phyloP scores from a whole-genome alignment of 306 rosid genomes.

The Prunus armeniaca region DNA sequence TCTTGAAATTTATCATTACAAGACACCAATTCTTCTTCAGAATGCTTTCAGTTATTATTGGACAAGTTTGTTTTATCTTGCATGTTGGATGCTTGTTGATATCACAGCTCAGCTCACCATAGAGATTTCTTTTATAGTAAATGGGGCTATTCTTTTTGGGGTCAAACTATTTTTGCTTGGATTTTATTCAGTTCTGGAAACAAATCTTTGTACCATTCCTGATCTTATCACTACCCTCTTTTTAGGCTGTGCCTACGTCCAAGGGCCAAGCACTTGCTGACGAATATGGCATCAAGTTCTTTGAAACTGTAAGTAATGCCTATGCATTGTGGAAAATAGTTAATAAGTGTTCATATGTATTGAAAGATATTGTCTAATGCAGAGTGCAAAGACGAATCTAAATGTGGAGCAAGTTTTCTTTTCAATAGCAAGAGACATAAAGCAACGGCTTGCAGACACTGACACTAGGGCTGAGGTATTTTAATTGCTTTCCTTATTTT shows the following conservation, averaged over 20 bases:
- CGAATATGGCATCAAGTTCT: conserved; percentile 91
- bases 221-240: background rate
- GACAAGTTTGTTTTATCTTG: background rate
- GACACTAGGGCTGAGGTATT: conserved; percentile 70
- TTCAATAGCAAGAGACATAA: conserved; percentile 83
- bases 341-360: background rate
- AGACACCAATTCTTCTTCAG: background rate
- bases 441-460: conserved; percentile 78
- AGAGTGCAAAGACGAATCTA: conserved; percentile 95
- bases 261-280: conserved; percentile 97
- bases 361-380: conserved; percentile 27
- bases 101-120: background rate
- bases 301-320: conserved; percentile 78
- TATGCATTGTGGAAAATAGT: conserved; percentile 17
- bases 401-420: conserved; percentile 95
- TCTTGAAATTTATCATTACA: background rate
- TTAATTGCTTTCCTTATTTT: background rate
- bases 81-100: conserved; percentile 7
- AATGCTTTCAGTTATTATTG: background rate
- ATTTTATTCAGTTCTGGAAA: background rate
- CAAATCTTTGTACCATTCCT: background rate
- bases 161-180: background rate
- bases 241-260: conserved; percentile 85
- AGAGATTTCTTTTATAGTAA: background rate
- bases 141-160: background rate